phyloP scores from a whole-genome alignment of 768 basidiomycete genomes.

The Tulasnella sp. region DNA sequence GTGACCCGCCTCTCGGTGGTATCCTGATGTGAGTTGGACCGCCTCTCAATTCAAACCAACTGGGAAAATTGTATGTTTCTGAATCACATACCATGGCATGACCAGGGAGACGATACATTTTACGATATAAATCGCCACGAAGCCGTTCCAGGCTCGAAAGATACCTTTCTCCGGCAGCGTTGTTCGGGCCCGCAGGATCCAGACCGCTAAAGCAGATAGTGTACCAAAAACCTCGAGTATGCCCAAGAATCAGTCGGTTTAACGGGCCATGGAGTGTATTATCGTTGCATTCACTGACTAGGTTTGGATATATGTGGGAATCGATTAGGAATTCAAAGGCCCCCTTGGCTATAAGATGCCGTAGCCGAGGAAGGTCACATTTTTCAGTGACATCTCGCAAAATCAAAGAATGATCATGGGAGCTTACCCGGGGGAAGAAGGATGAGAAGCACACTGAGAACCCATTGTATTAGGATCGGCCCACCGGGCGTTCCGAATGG shows the following conservation, averaged over 20 bases:
- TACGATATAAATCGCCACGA: background rate
- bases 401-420: no score
- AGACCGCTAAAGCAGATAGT: conserved; percentile 21
- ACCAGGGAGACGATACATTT: conserved; percentile 21
- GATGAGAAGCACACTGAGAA: conserved; percentile 34
- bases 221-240: conserved; percentile 21
- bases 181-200: conserved; percentile 19
- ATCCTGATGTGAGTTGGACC: conserved; percentile 11
- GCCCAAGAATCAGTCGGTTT: no score
- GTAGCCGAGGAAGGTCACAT: no score
- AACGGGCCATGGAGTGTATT: background rate
- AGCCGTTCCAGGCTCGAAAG: background rate
- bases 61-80: no score
- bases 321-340: conserved; percentile 32
- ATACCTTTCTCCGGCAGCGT: no score
- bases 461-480: conserved; percentile 33
- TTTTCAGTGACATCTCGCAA: background rate
- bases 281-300: no score
- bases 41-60: no score
- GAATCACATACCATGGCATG: conserved; percentile 22
- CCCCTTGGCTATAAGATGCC: conserved; percentile 25
- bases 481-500: conserved; percentile 41
- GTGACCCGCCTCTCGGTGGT: conserved; percentile 17
- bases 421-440: conserved; percentile 25
- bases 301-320: conserved; percentile 31